Conservation (phyloP, 2,329 filamentous ascomycete genomes). For the Ramularia endophylla region DNA sequence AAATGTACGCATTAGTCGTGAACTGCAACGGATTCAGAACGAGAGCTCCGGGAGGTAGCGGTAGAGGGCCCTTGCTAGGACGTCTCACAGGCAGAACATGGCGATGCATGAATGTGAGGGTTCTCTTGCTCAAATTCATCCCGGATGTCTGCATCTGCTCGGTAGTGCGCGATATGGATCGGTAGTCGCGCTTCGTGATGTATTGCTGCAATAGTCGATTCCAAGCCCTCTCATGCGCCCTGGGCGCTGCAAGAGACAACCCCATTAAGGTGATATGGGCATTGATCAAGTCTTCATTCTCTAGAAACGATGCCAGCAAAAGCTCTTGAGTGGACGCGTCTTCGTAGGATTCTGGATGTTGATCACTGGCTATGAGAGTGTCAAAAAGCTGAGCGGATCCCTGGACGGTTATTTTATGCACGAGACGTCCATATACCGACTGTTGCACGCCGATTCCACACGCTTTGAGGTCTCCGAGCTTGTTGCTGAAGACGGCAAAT, state of each 20-base stretch:
- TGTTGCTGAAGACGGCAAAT: conserved; percentile 50
- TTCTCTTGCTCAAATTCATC: conserved; percentile 38
- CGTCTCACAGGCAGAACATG: conserved; percentile 36
- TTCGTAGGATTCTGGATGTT: conserved; percentile 59
- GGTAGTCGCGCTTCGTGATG: conserved; percentile 24
- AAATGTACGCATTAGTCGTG: conserved; percentile 44
- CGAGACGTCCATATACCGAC: conserved; percentile 59
- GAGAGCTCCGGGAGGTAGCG: conserved; percentile 10
- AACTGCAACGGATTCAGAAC: conserved; percentile 37
- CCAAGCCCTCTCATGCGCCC: conserved; percentile 35
- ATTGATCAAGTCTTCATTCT: conserved; percentile 45
- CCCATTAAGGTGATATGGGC: conserved; percentile 53
- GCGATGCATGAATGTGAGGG: conserved; percentile 40
- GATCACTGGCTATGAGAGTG: conserved; percentile 52
- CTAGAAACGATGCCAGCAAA: conserved; percentile 49
- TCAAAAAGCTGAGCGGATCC: conserved; percentile 49
- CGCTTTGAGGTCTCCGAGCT: conserved; percentile 56
- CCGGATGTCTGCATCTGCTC: conserved; percentile 46
- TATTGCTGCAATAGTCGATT: conserved; percentile 45
- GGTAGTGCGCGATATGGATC: conserved; percentile 31
- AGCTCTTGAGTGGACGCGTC: conserved; percentile 49
- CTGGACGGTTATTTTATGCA: conserved; percentile 58
- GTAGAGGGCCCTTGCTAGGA: conserved; percentile 32
- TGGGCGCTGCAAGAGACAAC: conserved; percentile 35
- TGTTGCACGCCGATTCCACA: conserved; percentile 58